These are phyloP conservation scores for Triticum timopheevii DNA, from an alignment of 176 grass and related monocot species.

Conservation along the genomic window DNA sequence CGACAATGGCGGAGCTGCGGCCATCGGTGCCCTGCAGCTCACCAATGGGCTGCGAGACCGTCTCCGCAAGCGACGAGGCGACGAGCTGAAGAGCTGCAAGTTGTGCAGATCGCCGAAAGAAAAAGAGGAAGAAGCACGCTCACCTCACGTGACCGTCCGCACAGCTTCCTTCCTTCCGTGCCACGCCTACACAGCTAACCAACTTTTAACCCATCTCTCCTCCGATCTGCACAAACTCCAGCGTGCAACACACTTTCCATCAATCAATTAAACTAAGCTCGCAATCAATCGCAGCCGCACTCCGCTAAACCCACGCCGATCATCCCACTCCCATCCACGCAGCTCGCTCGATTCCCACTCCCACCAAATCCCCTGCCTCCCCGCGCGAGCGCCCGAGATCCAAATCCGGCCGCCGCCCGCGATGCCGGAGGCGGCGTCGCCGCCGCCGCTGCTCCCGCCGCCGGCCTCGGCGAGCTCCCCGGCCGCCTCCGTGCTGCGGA, in stretches of 20 bases:
- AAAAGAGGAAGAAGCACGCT: background rate
- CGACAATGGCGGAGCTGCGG: too few species aligned
- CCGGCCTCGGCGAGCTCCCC: slow-evolving; percentile 18
- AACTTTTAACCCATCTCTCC: background rate
- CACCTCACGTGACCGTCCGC: background rate
- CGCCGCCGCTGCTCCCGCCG: slow-evolving; percentile 23
- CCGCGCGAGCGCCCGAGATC: slow-evolving; percentile 4
- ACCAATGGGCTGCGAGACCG: too few species aligned
- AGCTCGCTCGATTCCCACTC: slow-evolving; percentile 8
- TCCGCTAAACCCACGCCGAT: slow-evolving; percentile 30
- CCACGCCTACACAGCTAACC: background rate
- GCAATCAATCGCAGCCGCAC: background rate
- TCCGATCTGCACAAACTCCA: slow-evolving; percentile 18
- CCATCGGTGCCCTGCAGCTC: too few species aligned
- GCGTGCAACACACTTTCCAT: background rate
- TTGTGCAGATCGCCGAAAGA: background rate
- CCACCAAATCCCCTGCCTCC: background rate
- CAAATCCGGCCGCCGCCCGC: slow-evolving; percentile 14
- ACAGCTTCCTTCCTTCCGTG: slow-evolving; percentile 21
- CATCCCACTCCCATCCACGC: background rate
- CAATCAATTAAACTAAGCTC: slow-evolving; percentile 24
- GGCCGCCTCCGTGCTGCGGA: slow-evolving; percentile 19
- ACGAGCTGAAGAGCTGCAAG: too few species aligned
- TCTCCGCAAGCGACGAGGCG: too few species aligned
- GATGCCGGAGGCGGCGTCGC: slow-evolving; percentile 3